A percentile compares a stretch with the other conserved stretches of the same genome.
Conservation (phyloP, 140 eudicot species). For the Ambrosia hybrid region DNA sequence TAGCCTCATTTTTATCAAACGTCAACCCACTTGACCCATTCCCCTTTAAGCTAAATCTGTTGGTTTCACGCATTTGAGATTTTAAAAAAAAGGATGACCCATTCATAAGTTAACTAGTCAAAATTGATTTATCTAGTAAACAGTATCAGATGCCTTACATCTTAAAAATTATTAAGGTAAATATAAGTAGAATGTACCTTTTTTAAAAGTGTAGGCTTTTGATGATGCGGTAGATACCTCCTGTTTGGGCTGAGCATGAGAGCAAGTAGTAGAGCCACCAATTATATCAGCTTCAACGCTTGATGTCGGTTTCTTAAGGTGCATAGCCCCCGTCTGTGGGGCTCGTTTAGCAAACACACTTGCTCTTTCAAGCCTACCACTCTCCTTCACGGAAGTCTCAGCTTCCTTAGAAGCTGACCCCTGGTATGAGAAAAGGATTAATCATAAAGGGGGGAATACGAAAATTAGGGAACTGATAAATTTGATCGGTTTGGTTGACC, state of each 20-base stretch:
- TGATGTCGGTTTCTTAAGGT: constrained; percentile 74
- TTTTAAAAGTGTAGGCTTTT: constrained; percentile 63
- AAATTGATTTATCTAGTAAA: neutral
- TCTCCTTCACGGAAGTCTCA: constrained; percentile 55
- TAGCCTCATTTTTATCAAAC: neutral
- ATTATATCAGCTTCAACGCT: constrained; percentile 89
- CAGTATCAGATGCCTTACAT: constrained; percentile 5
- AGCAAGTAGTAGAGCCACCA: constrained; percentile 66
- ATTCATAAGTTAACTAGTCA: neutral
- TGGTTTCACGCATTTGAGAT: neutral
- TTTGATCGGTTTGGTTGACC: no score
- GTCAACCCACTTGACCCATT: constrained; percentile 1
- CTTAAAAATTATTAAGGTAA: neutral
- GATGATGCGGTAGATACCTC: constrained; percentile 92
- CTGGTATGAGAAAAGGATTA: constrained; percentile 34
- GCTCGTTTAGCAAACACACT: constrained; percentile 62
- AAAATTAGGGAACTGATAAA: neutral
- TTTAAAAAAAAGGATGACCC: neutral
- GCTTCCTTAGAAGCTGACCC: constrained; percentile 59
- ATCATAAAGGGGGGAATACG: neutral
- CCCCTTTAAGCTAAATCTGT: neutral
- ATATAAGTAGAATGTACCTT: constrained; percentile 46
- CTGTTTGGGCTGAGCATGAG: constrained; percentile 80
- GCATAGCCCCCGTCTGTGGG: constrained; percentile 48
- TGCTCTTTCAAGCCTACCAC: constrained; percentile 63